Evolutionary conservation across 148 eudicot genomes (phyloP), one percentile per base, ranked within the genome.

Genomic region (Cornus kousa): DNA sequence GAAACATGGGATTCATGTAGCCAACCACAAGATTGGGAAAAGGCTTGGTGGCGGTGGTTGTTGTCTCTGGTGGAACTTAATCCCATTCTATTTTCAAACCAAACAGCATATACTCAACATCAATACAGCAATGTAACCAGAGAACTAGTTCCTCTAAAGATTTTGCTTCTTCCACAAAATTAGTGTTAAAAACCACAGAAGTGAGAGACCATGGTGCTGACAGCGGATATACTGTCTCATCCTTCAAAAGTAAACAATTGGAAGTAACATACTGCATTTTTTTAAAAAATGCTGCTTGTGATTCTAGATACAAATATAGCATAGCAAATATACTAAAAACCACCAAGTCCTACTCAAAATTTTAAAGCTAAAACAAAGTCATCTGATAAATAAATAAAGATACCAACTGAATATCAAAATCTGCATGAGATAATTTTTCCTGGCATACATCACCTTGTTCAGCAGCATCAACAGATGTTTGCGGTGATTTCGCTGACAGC

Each of bases 391-490:
- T 23, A 80, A 65, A 74, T 16, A 71, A 76, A 80, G 70, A 59
- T 78, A 76, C 62, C 40, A 71, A 78, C 67, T 68, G 20, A 79
- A 80, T 76, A 74, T 40, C 22, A 69, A 64, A 73, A 81, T 72
- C 17, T 78, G 71, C 79, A 80, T 67, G 82, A 84, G 39, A 70
- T 22, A 78, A 40, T 48, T 72, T 81, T 65, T 60, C 32, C 59
- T 39, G 40, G 70, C 13, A 72, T 66, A 76, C 24, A 81, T 87
- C 84, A 96, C 99, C 99, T 96, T 96, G 94, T 83, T 92, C 97
- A 76, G 78, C 85, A 74, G 93, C 85, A 82, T 94, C 88, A 57
- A 84, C 86, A 80, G 89, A 77, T 37, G 89, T 73, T n/a, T 82
- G 84, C 33, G 85, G 69, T 73, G 89, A 86, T 89, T 81, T 90